Percentiles rank a stretch among this genome's conserved stretches.
phyloP scores from a whole-genome alignment of 306 rosid genomes.

The Carpinus fangiana region DNA sequence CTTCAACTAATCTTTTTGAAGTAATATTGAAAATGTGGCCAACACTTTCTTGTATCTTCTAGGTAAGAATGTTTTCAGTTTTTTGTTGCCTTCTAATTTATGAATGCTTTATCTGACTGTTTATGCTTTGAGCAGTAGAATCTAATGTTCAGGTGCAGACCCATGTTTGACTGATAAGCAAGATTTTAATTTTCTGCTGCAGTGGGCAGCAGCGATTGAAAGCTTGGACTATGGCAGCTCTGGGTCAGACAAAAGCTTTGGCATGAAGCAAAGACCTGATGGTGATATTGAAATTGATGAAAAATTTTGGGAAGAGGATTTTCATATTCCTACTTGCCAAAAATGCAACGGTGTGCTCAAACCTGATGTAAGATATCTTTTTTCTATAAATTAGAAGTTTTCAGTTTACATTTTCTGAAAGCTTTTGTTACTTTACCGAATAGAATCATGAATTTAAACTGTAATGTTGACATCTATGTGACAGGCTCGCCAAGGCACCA shows the following conservation, averaged over 20 bases:
- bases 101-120: slow-evolving; percentile 12
- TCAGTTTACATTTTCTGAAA: not conserved
- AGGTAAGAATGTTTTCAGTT: not conserved
- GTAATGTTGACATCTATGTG: not conserved
- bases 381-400: slow-evolving; percentile 22
- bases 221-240: slow-evolving; percentile 64
- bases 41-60: not conserved
- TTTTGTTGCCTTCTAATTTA: not conserved
- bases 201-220: slow-evolving; percentile 96
- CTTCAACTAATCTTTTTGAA: not conserved
- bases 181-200: slow-evolving; percentile 21
- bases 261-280: slow-evolving; percentile 98
- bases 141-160: not conserved
- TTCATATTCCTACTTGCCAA: slow-evolving; percentile 72
- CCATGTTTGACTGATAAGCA: slow-evolving; percentile 15
- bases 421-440: not conserved
- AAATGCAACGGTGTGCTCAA: slow-evolving; percentile 88
- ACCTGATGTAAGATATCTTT: slow-evolving; percentile 71
- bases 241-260: slow-evolving; percentile 86
- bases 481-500: not conserved
- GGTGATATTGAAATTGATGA: slow-evolving; percentile 97
- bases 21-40: too few relatives aligned
- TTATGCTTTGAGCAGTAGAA: slow-evolving; percentile 13
- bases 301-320: slow-evolving; percentile 89
- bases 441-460: not conserved